Conservation (phyloP, 169 alveolate species). For the Eimeria maxima region DNA sequence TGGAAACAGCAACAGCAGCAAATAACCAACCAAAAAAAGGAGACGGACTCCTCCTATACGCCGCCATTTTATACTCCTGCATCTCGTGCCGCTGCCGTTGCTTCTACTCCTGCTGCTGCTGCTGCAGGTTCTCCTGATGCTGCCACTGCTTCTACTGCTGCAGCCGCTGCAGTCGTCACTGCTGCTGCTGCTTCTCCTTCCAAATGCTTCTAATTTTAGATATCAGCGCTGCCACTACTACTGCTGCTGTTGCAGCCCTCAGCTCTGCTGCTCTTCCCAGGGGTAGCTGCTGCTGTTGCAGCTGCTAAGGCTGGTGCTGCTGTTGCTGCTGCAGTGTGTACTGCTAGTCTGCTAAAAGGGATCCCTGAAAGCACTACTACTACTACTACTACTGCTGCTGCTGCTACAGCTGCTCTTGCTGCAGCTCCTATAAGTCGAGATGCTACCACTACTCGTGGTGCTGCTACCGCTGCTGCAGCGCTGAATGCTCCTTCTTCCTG, state of each 20-base stretch:
- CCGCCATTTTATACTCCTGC: background rate
- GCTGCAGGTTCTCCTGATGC: too few relatives aligned
- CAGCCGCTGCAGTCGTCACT: background rate
- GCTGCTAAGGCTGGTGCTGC: background rate
- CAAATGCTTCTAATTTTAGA: too few relatives aligned
- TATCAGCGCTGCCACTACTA: background rate
- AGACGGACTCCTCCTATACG: background rate
- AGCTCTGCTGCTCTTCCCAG: background rate
- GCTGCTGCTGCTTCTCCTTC: background rate
- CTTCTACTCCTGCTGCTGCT: constrained; percentile 28
- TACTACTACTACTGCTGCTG: background rate
- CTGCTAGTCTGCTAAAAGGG: background rate
- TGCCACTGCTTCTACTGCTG: too few relatives aligned
- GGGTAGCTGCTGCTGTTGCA: too few relatives aligned
- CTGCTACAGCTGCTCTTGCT: background rate
- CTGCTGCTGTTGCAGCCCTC: constrained; percentile 20
- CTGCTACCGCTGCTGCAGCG: background rate
- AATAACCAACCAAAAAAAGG: background rate
- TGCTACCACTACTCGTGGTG: background rate
- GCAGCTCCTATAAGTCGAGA: background rate
- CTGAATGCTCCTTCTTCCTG: background rate
- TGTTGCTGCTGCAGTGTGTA: background rate
- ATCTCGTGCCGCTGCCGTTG: background rate
- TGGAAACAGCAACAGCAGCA: background rate
- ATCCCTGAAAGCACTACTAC: too few relatives aligned